Conservation (phyloP, 2,329 filamentous ascomycete species). For the Cladosporium sp. region DNA sequence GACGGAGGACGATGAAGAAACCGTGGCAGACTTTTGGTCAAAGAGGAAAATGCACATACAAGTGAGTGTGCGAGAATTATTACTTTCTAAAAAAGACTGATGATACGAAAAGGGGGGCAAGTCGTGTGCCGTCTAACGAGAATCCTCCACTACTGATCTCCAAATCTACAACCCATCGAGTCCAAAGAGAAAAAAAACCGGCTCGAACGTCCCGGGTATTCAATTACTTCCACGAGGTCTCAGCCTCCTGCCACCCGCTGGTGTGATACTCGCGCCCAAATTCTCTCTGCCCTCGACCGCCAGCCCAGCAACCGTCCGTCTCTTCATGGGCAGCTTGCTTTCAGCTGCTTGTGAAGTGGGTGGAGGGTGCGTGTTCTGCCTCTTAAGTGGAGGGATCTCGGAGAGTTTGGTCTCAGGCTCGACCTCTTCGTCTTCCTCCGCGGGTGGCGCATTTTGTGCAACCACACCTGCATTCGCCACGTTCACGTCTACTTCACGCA, state of each 20-base stretch:
- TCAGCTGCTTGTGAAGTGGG: constrained; percentile 13
- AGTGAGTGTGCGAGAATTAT: too few species aligned
- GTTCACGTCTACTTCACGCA: constrained; percentile 48
- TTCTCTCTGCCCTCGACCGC: constrained; percentile 30
- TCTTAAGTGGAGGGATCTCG: constrained; percentile 7
- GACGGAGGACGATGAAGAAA: too few species aligned
- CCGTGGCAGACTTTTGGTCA: too few species aligned
- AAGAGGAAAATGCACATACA: too few species aligned
- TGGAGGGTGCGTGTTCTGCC: constrained; percentile 1
- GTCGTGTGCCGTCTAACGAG: too few species aligned
- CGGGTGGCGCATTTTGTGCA: constrained; percentile 17
- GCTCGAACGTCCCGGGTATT: too few species aligned
- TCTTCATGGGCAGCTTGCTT: constrained; percentile 25
- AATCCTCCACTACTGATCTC: too few species aligned
- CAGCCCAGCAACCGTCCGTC: constrained; percentile 39
- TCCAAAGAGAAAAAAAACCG: too few species aligned
- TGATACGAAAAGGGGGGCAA: too few species aligned
- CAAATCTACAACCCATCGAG: too few species aligned
- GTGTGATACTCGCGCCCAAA: constrained; percentile 30
- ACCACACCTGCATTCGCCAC: constrained; percentile 23
- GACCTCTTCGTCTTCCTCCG: constrained; percentile 23
- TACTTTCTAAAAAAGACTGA: too few species aligned
- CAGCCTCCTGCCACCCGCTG: background rate
- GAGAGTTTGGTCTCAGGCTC: constrained; percentile 21
- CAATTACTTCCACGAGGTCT: constrained; percentile 9